A percentile compares a stretch with the other conserved stretches of the same genome.
phyloP scores from a whole-genome alignment of 768 basidiomycete species.

The Macrolepiota dolichaula region DNA sequence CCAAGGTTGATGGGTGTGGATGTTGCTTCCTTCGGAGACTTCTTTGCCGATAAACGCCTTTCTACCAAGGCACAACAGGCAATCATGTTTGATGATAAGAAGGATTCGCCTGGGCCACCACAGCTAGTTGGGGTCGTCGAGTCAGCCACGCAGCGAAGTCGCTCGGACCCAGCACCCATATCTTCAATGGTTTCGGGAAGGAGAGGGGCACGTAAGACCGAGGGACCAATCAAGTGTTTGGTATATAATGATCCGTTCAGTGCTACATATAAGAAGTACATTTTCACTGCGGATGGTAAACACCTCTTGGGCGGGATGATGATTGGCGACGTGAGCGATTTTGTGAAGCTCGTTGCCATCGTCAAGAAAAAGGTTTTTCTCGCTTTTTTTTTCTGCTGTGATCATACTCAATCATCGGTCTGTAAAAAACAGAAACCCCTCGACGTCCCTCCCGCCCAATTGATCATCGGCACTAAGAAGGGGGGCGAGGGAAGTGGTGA shows the following conservation, averaged over 20 bases:
- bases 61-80: constrained; percentile 15
- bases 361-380: constrained; percentile 60
- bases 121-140: too few relatives aligned
- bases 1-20: constrained; percentile 32
- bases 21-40: constrained; percentile 73
- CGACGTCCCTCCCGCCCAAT: constrained; percentile 60
- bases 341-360: constrained; percentile 64
- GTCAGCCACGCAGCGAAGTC: too few relatives aligned
- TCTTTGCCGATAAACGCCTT: constrained; percentile 53
- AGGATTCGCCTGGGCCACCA: too few relatives aligned
- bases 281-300: constrained; percentile 70
- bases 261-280: constrained; percentile 73
- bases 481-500: constrained; percentile 51
- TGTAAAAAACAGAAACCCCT: constrained; percentile 50
- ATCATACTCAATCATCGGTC: not conserved
- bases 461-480: constrained; percentile 57
- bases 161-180: not conserved
- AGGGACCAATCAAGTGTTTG: constrained; percentile 50
- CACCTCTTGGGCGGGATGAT: constrained; percentile 75
- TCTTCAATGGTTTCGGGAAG: not conserved
- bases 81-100: not conserved
- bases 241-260: constrained; percentile 72
- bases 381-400: not conserved
- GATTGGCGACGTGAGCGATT: constrained; percentile 71
- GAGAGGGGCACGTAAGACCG: constrained; percentile 14